phyloP scores from a whole-genome alignment of 2,329 filamentous ascomycete genomes.

The Lecanosticta acicola region DNA sequence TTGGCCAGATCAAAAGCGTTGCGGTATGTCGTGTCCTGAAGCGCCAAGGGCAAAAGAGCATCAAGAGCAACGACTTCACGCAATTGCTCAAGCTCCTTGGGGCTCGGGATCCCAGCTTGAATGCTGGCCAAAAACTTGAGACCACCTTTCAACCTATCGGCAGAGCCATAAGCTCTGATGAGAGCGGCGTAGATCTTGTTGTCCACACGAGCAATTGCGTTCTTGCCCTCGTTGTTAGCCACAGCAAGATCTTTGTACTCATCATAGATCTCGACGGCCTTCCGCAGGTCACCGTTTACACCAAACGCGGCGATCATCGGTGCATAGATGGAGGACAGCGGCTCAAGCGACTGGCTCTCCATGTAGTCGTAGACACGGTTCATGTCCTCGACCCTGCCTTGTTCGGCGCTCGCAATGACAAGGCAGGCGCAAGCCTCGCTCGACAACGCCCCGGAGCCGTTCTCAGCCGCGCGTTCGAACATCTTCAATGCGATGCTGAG shows the following conservation, averaged over 20 bases:
- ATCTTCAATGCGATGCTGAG: conserved; percentile 78
- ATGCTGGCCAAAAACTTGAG: conserved; percentile 82
- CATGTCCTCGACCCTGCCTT: conserved; percentile 81
- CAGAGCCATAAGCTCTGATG: conserved; percentile 80
- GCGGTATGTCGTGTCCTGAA: conserved; percentile 63
- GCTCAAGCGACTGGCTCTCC: conserved; percentile 68
- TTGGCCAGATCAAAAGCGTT: conserved; percentile 70
- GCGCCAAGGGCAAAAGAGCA: conserved; percentile 73
- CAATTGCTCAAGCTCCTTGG: conserved; percentile 43
- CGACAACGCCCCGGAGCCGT: conserved; percentile 60
- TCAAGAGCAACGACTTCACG: conserved; percentile 65
- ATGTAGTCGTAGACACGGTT: conserved; percentile 85
- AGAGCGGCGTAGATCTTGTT: conserved; percentile 84
- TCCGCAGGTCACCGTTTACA: conserved; percentile 70
- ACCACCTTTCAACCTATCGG: conserved; percentile 73
- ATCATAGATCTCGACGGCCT: conserved; percentile 90
- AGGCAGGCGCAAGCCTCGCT: conserved; percentile 79
- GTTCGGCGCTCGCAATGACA: conserved; percentile 78
- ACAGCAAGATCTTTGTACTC: conserved; percentile 90
- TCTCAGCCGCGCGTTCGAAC: conserved; percentile 68
- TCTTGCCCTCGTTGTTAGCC: conserved; percentile 68
- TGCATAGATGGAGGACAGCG: conserved; percentile 77
- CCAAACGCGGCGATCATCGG: conserved; percentile 95
- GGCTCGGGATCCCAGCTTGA: conserved; percentile 49
- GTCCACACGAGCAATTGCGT: conserved; percentile 67